Evolutionary conservation across 768 basidiomycete genomes (phyloP).

Genomic region (Dioszegia hungarica): DNA sequence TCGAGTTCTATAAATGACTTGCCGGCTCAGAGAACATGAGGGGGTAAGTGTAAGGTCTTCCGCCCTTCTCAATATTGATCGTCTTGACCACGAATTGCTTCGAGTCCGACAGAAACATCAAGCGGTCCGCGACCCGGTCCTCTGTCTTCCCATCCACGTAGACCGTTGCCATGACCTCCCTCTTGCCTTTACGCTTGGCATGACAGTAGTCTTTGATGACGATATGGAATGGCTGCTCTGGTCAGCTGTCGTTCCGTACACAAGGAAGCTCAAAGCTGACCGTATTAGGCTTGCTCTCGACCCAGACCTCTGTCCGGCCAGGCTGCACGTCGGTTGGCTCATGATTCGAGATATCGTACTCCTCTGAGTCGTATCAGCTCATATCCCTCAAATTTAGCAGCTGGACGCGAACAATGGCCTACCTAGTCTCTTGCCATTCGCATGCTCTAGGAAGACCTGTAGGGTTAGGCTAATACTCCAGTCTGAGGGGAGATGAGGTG

Average conservation of each 20-base stretch:
- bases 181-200: background rate
- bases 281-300: background rate
- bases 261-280: background rate
- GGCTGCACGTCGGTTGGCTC: background rate
- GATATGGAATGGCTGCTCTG: background rate
- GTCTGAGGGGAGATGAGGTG: no score
- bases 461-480: background rate
- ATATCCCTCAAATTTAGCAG: no score
- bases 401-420: no score
- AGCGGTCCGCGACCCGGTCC: background rate
- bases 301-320: background rate
- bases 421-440: background rate
- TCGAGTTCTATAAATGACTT: no score
- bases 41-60: background rate
- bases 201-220: background rate
- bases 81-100: background rate
- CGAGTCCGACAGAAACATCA: background rate
- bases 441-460: background rate
- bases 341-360: background rate
- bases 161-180: background rate
- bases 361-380: background rate
- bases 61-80: background rate
- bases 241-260: background rate
- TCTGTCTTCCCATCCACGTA: background rate
- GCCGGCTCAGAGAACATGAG: background rate